These are phyloP conservation scores for Blastobotrys illinoisensis DNA, from an alignment of 1,139 yeast species.

Conservation along the genomic window DNA sequence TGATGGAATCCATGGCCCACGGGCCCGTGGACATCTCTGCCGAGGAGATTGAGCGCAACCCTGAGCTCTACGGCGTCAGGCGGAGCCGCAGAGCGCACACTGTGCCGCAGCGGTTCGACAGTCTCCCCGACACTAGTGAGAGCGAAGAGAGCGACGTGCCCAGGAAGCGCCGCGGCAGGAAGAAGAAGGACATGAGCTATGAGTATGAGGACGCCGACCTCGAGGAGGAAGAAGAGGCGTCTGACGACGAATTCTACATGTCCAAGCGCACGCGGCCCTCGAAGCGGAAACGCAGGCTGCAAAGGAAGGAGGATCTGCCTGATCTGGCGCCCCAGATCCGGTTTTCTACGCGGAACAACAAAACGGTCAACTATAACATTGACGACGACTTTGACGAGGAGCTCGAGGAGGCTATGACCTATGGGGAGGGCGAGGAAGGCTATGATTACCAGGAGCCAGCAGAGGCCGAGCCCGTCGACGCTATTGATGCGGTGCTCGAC, in stretches of 20 bases:
- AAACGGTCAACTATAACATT: conserved; percentile 67
- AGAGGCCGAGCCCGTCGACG: conserved; percentile 31
- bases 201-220: conserved; percentile 20
- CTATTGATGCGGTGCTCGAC: conserved; percentile 34
- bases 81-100: conserved; percentile 72
- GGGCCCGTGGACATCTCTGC: conserved; percentile 4
- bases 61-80: conserved; percentile 88
- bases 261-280: conserved; percentile 12
- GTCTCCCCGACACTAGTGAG: conserved; percentile 24
- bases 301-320: conserved; percentile 22
- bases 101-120: conserved; percentile 41
- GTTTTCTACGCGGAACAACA: conserved; percentile 71
- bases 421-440: conserved; percentile 20
- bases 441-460: conserved; percentile 16
- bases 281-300: conserved; percentile 22
- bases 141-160: conserved; percentile 24
- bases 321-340: conserved; percentile 40
- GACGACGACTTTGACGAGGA: conserved; percentile 62
- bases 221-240: conserved; percentile 26
- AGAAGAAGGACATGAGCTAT: conserved; percentile 11
- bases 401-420: conserved; percentile 34
- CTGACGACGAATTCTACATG: conserved; percentile 29
- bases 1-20: background rate
- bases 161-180: conserved; percentile 9
- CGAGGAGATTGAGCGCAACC: conserved; percentile 40